These are phyloP conservation scores for Colletotrichum australisinense DNA, from an alignment of 2,329 filamentous ascomycete genomes.

Conservation along the genomic window DNA sequence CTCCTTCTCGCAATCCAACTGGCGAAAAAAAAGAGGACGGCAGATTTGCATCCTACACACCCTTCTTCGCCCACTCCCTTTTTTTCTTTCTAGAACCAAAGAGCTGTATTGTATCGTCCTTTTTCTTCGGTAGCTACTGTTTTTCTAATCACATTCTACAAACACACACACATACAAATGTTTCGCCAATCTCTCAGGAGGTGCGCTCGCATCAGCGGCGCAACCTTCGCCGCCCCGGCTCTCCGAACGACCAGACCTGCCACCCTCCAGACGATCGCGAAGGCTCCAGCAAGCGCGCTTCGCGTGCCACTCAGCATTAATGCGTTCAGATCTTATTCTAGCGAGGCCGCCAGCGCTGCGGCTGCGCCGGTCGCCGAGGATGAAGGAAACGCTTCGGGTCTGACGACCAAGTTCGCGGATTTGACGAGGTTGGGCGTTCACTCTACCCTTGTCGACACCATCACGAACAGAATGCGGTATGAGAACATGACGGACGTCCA, in stretches of 20 bases:
- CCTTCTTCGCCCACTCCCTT: constrained; percentile 1
- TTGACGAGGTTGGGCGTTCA: constrained; percentile 66
- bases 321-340: constrained; percentile 50
- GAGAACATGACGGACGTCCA: constrained; percentile 95
- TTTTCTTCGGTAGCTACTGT: constrained; percentile 4
- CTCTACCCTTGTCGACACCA: constrained; percentile 71
- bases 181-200: constrained; percentile 48
- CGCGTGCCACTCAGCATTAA: constrained; percentile 21
- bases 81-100: not conserved
- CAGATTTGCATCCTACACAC: not conserved
- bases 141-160: constrained; percentile 3
- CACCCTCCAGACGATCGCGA: constrained; percentile 28
- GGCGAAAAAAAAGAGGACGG: constrained; percentile 19
- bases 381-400: constrained; percentile 36
- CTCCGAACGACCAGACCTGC: constrained; percentile 28
- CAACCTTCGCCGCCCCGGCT: constrained; percentile 25
- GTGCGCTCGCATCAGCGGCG: constrained; percentile 51
- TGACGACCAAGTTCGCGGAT: constrained; percentile 50
- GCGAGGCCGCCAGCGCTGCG: constrained; percentile 46
- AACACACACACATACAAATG: constrained; percentile 20
- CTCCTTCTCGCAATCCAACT: constrained; percentile 3
- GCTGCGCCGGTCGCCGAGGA: constrained; percentile 29
- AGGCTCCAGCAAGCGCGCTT: constrained; percentile 23
- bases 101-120: constrained; percentile 8
- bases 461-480: constrained; percentile 80